Evolutionary conservation across 179 eudicot species (phyloP).

Genomic region (Camellia oleifera): DNA sequence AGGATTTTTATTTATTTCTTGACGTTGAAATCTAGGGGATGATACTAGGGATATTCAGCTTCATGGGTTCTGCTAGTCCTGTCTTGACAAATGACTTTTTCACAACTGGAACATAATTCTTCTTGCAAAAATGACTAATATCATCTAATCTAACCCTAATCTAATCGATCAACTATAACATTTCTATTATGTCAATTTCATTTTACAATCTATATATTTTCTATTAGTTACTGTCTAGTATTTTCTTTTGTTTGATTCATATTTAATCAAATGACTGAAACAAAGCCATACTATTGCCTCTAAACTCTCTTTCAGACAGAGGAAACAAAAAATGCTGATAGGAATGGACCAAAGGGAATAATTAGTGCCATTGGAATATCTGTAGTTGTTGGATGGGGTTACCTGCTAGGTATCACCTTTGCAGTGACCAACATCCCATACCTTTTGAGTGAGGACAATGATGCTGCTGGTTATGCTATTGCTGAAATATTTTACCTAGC

Average conservation of each 20-base stretch:
- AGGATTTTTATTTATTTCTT: no score
- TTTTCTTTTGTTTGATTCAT: not conserved
- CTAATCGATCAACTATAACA: not conserved
- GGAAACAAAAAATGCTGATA: constrained; percentile 92
- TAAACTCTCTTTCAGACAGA: constrained; percentile 57
- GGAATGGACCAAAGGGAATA: constrained; percentile 92
- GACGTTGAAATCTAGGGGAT: no score
- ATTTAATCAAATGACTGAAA: constrained; percentile 5
- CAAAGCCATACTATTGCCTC: constrained; percentile 12
- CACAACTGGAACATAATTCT: not conserved
- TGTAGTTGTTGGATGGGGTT: constrained; percentile 87
- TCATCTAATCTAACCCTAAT: not conserved
- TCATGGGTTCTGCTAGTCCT: not conserved
- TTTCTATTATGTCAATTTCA: not conserved
- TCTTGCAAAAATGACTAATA: not conserved
- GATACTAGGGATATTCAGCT: not conserved
- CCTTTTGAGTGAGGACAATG: constrained; percentile 63
- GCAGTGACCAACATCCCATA: constrained; percentile 77
- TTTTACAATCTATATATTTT: not conserved
- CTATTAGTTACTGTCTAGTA: not conserved
- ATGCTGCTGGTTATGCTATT: constrained; percentile 91
- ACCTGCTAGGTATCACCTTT: constrained; percentile 89
- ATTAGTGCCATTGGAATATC: constrained; percentile 88
- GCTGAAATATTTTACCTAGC: constrained; percentile 81
- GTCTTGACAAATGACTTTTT: not conserved